Base-by-base conservation (phyloP, 2,329 filamentous ascomycete genomes). In the Plectosphaerella sp. region DNA sequence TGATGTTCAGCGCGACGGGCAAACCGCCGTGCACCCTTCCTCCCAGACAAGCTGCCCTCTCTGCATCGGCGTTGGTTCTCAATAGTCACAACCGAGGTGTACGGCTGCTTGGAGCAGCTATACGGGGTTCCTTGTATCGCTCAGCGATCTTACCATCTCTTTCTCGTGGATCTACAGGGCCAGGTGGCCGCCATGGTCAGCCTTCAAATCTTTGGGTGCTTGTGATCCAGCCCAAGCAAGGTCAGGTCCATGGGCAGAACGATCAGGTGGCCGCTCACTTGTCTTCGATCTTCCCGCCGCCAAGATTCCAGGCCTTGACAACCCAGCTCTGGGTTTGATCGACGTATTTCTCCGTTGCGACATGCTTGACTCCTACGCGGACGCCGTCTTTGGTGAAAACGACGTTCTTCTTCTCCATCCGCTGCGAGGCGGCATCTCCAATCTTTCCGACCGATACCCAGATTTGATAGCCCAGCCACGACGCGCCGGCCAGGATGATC, bases 331-430 rank as follows among this genome's bases (percentile, higher is more conserved):
- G 88, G 16, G 88, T 91, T 62, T 75, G 77, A 61, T 91, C 88
- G 61, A 89, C 82, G 64, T 90, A 89, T 47, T 79, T 81, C 71
- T 91, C 88, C 50, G 80, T 78, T 58, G 79, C 77, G 48, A 87
- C 69, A 55, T 89, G 77, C 70, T 86, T 87, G 55, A 92, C 79
- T 47, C 84, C 84, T 45, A 92, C 86, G 54, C 82, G 80, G 55
- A 89, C 71, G 51, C 88, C 88, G 52, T 91, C 88, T 66, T 88
- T 89, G 39, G 84, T 86, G 68, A 91, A 88, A 41, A 83, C 75
- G 52, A 92, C 80, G 65, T 91, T 87, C 73, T 87, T 88, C 72
- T 83, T 83, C 66, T 86, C 83, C 81, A 91, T 88, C 63, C 83
- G 83, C 68, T 86, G 77, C 47, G 79, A 80, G 46, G 87, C 86